Base-by-base conservation (phyloP, 768 basidiomycete genomes). In the Trametes elegans region DNA sequence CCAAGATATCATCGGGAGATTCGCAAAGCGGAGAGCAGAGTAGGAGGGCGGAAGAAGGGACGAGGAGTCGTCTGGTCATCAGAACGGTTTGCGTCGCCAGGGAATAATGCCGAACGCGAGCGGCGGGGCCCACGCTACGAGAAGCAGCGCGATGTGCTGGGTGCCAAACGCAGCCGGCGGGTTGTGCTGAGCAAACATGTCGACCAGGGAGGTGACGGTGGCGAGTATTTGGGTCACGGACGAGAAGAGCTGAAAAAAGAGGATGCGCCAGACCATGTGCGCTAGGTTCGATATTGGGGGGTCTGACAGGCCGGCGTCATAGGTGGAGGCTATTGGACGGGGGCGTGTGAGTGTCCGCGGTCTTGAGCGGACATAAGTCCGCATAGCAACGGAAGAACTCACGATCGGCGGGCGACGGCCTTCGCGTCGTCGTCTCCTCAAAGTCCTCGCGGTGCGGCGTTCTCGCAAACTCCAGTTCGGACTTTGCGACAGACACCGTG, bases 121-220 rank as follows among this genome's bases (percentile, higher is more conserved):
- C 9, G 72, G 70, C 7, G 85, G 85, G 6, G 76, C 80, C 85
- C 84, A 87, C 9, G 75, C 82, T 8, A 72, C 75, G 23, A 85
- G 67, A 16, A 87, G 61, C 40, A 87, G 64, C 34, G 82, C 81
- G 50, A 88, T 63, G 64, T 88, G 82, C 55, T 88, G 85, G 26
- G 84, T 80, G 24, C 84, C 85, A 60, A 88, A 79, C 4, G 84
- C 70, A 13, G 76, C 68, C 2, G 85, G 83, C 21, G 80, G 78
- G 6, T 79, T 75, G 50, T 83, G 70, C 42, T 75, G 74, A 8
- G 78, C 72, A 21, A 85, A 71, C 24, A 76, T 65, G 62, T 84
- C 78, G 44, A 76, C 66, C 19, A 70, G 60, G 14, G 67, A 76
- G 71, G 67, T 82, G 79, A 58, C 64, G 60, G 59, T 80, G 77